Percentiles rank a stretch among this genome's conserved stretches.
Conservation (phyloP, 2,329 filamentous ascomycete species). For the Stachybotrys echinatus region DNA sequence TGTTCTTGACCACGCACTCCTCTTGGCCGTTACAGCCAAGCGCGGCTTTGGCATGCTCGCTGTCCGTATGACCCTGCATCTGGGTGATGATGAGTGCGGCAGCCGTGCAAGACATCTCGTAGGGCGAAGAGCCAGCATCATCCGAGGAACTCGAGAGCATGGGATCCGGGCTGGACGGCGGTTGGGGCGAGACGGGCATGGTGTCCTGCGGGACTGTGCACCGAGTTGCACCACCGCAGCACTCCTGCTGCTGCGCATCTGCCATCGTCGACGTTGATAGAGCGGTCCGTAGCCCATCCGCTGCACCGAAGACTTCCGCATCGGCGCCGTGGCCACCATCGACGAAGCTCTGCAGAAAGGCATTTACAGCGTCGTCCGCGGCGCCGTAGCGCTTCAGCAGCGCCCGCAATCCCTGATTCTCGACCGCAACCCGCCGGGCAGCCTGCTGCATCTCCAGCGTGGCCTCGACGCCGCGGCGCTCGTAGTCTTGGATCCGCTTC, state of each 20-base stretch:
- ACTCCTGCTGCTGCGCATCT: constrained; percentile 4
- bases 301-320: constrained; percentile 9
- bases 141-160: background rate
- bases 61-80: constrained; percentile 27
- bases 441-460: constrained; percentile 49
- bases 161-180: constrained; percentile 7
- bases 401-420: constrained; percentile 40
- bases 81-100: constrained; percentile 32
- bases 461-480: constrained; percentile 42
- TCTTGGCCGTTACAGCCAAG: constrained; percentile 20
- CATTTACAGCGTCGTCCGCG: constrained; percentile 30
- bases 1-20: constrained; percentile 27
- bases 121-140: constrained; percentile 13
- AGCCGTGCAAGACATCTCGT: constrained; percentile 27
- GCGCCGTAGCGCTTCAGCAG: constrained; percentile 36
- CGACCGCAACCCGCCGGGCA: constrained; percentile 41
- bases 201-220: constrained; percentile 12
- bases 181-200: constrained; percentile 14
- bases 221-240: constrained; percentile 14
- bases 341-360: constrained; percentile 30
- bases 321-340: constrained; percentile 14
- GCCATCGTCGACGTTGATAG: constrained; percentile 11
- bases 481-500: constrained; percentile 38
- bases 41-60: constrained; percentile 15
- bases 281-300: constrained; percentile 2